These are phyloP conservation scores for Pichia insulana DNA, from an alignment of 805 yeast species.

Conservation along the genomic window DNA sequence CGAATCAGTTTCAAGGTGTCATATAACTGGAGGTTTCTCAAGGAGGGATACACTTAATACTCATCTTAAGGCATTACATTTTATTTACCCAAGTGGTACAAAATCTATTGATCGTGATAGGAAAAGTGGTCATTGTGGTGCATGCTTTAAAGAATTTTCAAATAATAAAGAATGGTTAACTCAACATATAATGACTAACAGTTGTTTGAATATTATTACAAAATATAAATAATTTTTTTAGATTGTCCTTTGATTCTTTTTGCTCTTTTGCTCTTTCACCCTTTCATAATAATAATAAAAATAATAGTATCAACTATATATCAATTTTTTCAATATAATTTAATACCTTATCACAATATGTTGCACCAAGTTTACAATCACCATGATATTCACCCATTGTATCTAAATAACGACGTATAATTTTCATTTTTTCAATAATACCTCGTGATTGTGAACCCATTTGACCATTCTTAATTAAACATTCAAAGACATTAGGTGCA, in stretches of 20 bases:
- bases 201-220: conserved; percentile 31
- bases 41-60: conserved; percentile 53
- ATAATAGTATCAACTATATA: too few species aligned
- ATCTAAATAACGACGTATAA: conserved; percentile 15
- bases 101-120: conserved; percentile 35
- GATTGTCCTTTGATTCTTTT: too few species aligned
- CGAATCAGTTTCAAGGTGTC: conserved; percentile 33
- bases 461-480: neutral
- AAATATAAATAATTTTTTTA: conserved; percentile 16
- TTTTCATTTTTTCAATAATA: conserved; percentile 15
- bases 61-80: conserved; percentile 48
- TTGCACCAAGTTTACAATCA: conserved; percentile 14
- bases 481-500: conserved; percentile 3
- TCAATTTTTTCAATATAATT: conserved; percentile 8
- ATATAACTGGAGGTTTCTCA: conserved; percentile 50
- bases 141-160: conserved; percentile 42
- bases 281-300: too few species aligned
- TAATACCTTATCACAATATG: conserved; percentile 17
- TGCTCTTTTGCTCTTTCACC: too few species aligned
- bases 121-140: conserved; percentile 43
- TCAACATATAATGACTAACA: conserved; percentile 40
- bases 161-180: conserved; percentile 45
- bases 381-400: conserved; percentile 17
- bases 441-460: too few species aligned
- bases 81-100: conserved; percentile 48